A percentile compares a stretch with the other conserved stretches of the same genome.
These are phyloP conservation scores for Calvatia gigantea DNA, from an alignment of 768 basidiomycete species.

Conservation along the genomic window DNA sequence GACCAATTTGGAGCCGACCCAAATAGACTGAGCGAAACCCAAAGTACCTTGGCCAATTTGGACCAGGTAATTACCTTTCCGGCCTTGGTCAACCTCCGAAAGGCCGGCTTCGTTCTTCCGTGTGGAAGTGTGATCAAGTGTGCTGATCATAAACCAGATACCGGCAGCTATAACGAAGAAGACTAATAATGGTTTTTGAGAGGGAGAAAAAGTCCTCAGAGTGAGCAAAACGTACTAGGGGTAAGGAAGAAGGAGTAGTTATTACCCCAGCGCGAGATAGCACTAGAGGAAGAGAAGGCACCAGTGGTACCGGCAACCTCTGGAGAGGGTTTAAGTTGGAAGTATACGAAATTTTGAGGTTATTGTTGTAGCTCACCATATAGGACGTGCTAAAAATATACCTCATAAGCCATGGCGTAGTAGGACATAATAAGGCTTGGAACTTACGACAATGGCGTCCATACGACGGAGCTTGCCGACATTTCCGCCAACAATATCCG, in stretches of 20 bases:
- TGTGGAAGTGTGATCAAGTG: constrained; percentile 20
- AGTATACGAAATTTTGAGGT: background rate
- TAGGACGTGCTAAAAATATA: constrained; percentile 23
- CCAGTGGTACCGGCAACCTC: constrained; percentile 28
- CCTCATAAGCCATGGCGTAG: background rate
- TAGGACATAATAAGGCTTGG: background rate
- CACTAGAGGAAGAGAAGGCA: constrained; percentile 27
- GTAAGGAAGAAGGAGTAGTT: constrained; percentile 32
- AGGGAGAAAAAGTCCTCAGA: background rate
- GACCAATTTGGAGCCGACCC: constrained; percentile 25
- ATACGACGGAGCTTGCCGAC: constrained; percentile 28
- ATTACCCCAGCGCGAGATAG: constrained; percentile 28
- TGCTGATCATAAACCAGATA: constrained; percentile 23
- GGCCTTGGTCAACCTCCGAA: constrained; percentile 16
- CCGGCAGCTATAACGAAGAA: constrained; percentile 27
- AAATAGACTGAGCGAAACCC: constrained; percentile 25
- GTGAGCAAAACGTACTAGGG: constrained; percentile 13
- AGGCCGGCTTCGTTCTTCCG: constrained; percentile 21
- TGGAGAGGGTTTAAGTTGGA: background rate
- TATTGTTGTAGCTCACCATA: constrained; percentile 19
- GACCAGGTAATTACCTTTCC: constrained; percentile 20
- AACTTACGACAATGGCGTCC: constrained; percentile 27
- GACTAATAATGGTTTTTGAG: constrained; percentile 9
- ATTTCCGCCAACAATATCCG: constrained; percentile 31
- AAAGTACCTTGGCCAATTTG: constrained; percentile 19